A percentile compares a stretch with the other conserved stretches of the same genome.
Conservation (phyloP, 164 flowering plant species). For the Macadamia integrifolia region DNA sequence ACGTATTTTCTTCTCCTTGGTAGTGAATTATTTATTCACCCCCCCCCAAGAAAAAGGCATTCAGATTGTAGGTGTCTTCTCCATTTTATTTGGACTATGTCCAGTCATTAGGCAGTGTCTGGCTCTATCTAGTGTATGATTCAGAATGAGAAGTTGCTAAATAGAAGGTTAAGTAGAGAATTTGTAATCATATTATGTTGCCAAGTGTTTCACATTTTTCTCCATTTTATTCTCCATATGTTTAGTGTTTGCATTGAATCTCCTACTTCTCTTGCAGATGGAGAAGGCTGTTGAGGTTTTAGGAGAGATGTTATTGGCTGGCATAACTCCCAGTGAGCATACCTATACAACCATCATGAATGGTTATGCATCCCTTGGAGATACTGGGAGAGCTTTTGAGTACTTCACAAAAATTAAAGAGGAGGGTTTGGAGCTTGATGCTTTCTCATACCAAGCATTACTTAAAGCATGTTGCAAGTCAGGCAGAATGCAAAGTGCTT, state of each 20-base stretch:
- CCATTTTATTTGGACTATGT: neutral
- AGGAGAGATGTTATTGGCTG: slow-evolving; percentile 82
- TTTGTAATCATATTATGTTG: too few species aligned
- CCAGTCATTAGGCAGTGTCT: neutral
- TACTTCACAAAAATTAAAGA: slow-evolving; percentile 74
- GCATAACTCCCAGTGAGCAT: slow-evolving; percentile 69
- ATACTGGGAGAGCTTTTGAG: slow-evolving; percentile 89
- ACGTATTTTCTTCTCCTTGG: too few species aligned
- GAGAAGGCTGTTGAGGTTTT: slow-evolving; percentile 71
- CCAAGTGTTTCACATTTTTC: neutral
- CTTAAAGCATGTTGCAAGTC: slow-evolving; percentile 98
- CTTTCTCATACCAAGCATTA: slow-evolving; percentile 78
- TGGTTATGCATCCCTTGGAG: slow-evolving; percentile 94
- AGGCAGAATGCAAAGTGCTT: slow-evolving; percentile 98
- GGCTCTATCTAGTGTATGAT: neutral
- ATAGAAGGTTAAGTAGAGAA: neutral
- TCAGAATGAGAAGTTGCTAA: neutral
- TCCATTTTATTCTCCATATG: neutral
- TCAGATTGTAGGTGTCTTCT: too few species aligned
- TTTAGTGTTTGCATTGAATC: neutral
- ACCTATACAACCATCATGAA: slow-evolving; percentile 93
- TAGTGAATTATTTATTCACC: too few species aligned
- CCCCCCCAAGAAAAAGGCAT: too few species aligned
- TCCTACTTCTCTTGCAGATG: slow-evolving; percentile 50
- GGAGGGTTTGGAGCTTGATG: slow-evolving; percentile 84